phyloP scores from a whole-genome alignment of 83 land plant genomes.

The Isoetes engelmannii region DNA sequence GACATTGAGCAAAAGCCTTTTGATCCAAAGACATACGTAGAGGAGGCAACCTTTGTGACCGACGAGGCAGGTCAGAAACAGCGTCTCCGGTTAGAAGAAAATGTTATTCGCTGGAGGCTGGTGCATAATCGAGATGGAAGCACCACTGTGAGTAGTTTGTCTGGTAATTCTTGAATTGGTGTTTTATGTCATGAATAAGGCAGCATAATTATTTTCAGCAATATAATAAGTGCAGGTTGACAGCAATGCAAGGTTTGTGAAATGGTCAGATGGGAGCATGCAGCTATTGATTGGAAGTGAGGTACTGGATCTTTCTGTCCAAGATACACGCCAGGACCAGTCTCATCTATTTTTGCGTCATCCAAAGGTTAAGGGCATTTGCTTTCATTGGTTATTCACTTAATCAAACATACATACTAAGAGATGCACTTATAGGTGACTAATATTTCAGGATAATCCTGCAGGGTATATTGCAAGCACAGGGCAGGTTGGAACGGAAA shows the following conservation, averaged over 20 bases:
- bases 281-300: constrained; percentile 91
- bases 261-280: constrained; percentile 96
- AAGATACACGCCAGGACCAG: constrained; percentile 83
- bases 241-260: constrained; percentile 98
- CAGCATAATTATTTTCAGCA: neutral
- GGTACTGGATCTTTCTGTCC: constrained; percentile 84
- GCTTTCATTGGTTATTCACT: neutral
- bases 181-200: neutral
- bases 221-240: constrained; percentile 46
- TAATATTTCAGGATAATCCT: neutral
- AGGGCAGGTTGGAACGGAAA: constrained; percentile 73
- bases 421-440: no score
- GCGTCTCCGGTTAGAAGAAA: constrained; percentile 84
- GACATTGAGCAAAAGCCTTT: constrained; percentile 90
- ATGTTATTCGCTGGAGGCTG: constrained; percentile 88
- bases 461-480: constrained; percentile 93
- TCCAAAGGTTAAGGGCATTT: constrained; percentile 50
- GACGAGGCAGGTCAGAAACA: constrained; percentile 86
- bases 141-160: constrained; percentile 45
- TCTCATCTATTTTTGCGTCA: constrained; percentile 87
- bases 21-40: constrained; percentile 92
- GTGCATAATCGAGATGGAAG: constrained; percentile 65
- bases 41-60: constrained; percentile 80
- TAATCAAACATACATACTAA: neutral
- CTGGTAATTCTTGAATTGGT: neutral